These are phyloP conservation scores for Flaveria floridana DNA, from an alignment of 140 eudicot genomes.

Conservation along the genomic window DNA sequence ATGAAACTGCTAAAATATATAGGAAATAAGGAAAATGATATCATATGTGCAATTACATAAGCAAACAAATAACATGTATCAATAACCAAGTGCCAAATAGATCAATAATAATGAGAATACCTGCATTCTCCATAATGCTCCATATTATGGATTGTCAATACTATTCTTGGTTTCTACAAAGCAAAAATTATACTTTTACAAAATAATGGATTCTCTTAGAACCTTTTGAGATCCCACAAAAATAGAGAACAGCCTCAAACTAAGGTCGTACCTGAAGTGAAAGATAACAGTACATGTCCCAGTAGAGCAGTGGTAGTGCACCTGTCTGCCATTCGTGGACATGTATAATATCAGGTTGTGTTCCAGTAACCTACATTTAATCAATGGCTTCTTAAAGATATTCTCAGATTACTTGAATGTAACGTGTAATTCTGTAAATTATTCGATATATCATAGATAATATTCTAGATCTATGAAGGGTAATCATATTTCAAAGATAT, in stretches of 20 bases:
- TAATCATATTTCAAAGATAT: not conserved
- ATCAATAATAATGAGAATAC: constrained; percentile 37
- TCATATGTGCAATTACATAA: not conserved
- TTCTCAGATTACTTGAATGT: constrained; percentile 7
- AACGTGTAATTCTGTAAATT: constrained; percentile 3
- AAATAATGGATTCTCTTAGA: not conserved
- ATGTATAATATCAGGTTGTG: constrained; percentile 80
- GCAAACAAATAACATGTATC: not conserved
- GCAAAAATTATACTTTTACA: constrained; percentile 18
- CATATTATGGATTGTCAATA: constrained; percentile 93
- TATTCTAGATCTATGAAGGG: not conserved
- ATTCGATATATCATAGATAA: not conserved
- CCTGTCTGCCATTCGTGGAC: constrained; percentile 95
- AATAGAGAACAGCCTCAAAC: not conserved
- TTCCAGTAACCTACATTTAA: constrained; percentile 59
- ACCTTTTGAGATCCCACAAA: not conserved
- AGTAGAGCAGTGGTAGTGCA: constrained; percentile 68
- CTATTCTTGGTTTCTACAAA: constrained; percentile 77
- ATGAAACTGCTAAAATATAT: not conserved
- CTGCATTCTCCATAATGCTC: constrained; percentile 93
- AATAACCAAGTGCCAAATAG: constrained; percentile 9
- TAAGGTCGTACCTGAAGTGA: constrained; percentile 58
- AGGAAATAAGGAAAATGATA: not conserved
- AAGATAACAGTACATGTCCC: constrained; percentile 87
- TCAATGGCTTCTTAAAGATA: not conserved